Evolutionary conservation across 176 grass and related monocot species (phyloP), one percentile per base, ranked within the genome.

Genomic region (Paspalum vaginatum): DNA sequence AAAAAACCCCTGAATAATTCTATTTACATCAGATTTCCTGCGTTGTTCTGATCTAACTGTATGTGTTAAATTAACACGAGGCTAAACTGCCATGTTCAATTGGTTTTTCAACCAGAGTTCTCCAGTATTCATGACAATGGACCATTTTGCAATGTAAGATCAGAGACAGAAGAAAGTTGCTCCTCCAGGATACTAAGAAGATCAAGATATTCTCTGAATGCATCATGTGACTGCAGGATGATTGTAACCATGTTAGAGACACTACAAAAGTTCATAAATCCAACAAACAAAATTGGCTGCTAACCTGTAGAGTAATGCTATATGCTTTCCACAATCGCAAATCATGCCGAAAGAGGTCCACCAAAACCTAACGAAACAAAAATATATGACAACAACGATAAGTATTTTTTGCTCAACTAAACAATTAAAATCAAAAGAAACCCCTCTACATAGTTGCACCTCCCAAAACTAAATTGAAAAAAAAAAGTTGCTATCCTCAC

Each of bases 311-410:
- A 63, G 92, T 99, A 60, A 85, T 91, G 75, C 88, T 99, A 80
- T 99, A 99, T 76, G 96, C 88, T 65, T 91, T 93, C 96, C 96
- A 99, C 46, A 99, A 75, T 32, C 92, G 84, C 75, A 99, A 72
- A 91, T 99, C 96, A 77, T 99, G 84, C 20, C 86, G 86, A 87
- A 99, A 99, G 32, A 99, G 90, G 89, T 99, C 96, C 51, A 99
- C 66, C 86, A 99, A 82, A 89, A 99, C 92, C 96, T 99, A 77
- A 75, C 38, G 44, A 77, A 56, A 74, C 32, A 81, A 88, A 22
- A 80, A 61, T 44, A 67, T 18, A 61, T 52, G 5, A 59, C 52
- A 70, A 8, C 48, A 85, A 47, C 15, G 38, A 64, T 80, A 54
- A 78, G 25, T 54, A 18, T 40, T 48, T 68, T 68, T 65, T 77